Conservation (phyloP, 2,329 filamentous ascomycete genomes). For the Phialemoniopsis sp. region DNA sequence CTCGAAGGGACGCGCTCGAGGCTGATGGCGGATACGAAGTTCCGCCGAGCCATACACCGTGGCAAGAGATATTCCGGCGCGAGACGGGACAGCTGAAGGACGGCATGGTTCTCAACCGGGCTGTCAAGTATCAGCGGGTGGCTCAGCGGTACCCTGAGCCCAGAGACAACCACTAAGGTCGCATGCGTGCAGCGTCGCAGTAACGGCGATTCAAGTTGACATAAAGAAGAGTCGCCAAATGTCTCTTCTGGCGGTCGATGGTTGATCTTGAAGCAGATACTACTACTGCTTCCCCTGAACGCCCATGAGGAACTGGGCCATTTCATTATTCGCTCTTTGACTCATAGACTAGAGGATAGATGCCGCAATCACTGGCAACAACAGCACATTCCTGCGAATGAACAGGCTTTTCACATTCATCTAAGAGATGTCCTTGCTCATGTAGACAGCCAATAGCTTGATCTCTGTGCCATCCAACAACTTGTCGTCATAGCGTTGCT, state of each 20-base stretch:
- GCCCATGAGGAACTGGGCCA: too few species aligned
- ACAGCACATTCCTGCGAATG: too few species aligned
- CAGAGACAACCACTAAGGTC: constrained; percentile 36
- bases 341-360: too few species aligned
- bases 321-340: too few species aligned
- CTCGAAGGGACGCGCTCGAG: constrained; percentile 30
- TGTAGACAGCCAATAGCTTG: constrained; percentile 1
- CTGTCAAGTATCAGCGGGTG: constrained; percentile 39
- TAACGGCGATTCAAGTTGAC: too few species aligned
- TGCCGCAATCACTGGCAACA: too few species aligned
- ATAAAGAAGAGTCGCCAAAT: too few species aligned
- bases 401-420: too few species aligned
- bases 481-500: constrained; percentile 2
- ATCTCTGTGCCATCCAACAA: constrained; percentile 4
- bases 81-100: constrained; percentile 38
- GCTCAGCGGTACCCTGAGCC: constrained; percentile 34
- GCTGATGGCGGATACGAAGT: constrained; percentile 28
- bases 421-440: constrained; percentile 2
- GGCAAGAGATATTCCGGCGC: constrained; percentile 44
- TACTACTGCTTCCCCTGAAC: too few species aligned
- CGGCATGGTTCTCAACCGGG: constrained; percentile 40
- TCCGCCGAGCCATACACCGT: constrained; percentile 40
- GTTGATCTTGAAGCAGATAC: too few species aligned
- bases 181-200: too few species aligned
- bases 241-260: too few species aligned